phyloP scores from a whole-genome alignment of 352 stramenopile genomes.

The Thalassiosira pacifica region DNA sequence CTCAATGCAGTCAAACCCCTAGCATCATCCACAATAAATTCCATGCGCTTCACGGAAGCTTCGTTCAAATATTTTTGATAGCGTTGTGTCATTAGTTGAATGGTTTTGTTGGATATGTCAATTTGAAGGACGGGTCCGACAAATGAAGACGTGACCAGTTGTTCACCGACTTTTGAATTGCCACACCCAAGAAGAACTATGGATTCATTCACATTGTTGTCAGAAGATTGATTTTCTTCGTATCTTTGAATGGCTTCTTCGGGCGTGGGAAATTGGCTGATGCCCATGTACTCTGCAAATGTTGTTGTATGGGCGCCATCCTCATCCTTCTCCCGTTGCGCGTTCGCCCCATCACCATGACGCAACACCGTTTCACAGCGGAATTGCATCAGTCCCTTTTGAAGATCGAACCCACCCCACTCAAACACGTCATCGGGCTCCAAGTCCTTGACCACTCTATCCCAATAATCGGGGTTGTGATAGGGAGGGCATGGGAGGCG shows the following conservation, averaged over 20 bases:
- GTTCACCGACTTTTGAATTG: slow-evolving; percentile 77
- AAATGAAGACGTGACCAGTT: slow-evolving; percentile 56
- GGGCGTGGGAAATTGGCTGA: slow-evolving; percentile 41
- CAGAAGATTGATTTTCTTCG: slow-evolving; percentile 34
- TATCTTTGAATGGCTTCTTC: slow-evolving; percentile 57
- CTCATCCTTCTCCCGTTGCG: not conserved
- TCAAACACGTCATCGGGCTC: slow-evolving; percentile 74
- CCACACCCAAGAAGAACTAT: slow-evolving; percentile 83
- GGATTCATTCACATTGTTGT: slow-evolving; percentile 51
- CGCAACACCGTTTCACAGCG: slow-evolving; percentile 55
- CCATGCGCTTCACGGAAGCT: slow-evolving; percentile 46
- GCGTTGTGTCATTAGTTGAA: slow-evolving; percentile 70
- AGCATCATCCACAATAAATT: slow-evolving; percentile 80
- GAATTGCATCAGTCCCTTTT: slow-evolving; percentile 68
- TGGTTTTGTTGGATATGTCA: slow-evolving; percentile 72
- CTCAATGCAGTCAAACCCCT: slow-evolving; percentile 72
- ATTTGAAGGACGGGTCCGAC: slow-evolving; percentile 74
- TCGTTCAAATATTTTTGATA: slow-evolving; percentile 67
- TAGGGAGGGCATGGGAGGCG: slow-evolving; percentile 77
- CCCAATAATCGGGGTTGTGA: slow-evolving; percentile 70
- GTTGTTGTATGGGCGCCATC: slow-evolving; percentile 13
- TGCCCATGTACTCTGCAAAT: slow-evolving; percentile 49
- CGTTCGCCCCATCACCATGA: slow-evolving; percentile 9
- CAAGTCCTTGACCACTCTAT: slow-evolving; percentile 69
- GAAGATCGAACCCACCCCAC: slow-evolving; percentile 78